Evolutionary conservation across 2,329 filamentous ascomycete genomes (phyloP), one percentile per base, ranked within the genome.

Genomic region (Colletotrichum orbiculare): DNA sequence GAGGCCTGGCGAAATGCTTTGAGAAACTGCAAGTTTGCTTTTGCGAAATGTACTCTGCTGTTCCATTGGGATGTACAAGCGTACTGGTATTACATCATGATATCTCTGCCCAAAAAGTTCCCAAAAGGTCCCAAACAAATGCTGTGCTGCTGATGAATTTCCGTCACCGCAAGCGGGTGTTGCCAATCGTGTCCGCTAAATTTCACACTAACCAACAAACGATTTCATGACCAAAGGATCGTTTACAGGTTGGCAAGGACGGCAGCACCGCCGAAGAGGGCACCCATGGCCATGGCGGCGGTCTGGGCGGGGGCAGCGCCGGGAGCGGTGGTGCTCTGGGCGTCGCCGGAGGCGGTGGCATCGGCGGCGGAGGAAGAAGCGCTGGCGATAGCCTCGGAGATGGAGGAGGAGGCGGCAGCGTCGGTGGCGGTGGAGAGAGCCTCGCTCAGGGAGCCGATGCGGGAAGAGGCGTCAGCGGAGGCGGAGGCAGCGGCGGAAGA

Each of bases 251-350:
- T 82, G 70, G 73, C 77, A 52, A 83, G 68, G 54, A 82, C 62
- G 54, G 80, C 82, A 3, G 79, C 81, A 69, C 81, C 82, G 33
- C 81, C 82, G 53, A 83, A 73, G 63, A 84, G 74, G 33, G 81
- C 82, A 38, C 81, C 81, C 50, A 84, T 72, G 17, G 78, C 81
- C 46, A 83, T 69, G 35, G 77, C 80, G 35, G 75, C 82, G 13
- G 80, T 82, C 67, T 76, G 77, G 60, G 72, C 70, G 49, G 77
- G 72, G 52, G 72, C 75, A 7, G 76, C 56, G 35, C 67, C 69
- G 15, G 69, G 67, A 13, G 65, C 70, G 47, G 56, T 67, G 53
- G 66, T 70, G 41, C 49, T 8, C 53, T 54, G 35, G 63, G 61
- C 45, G 39, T 57, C 47, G 57, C 54, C 38, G 53, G 46, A 61